These are phyloP conservation scores for Saccharomyces uvarum DNA, from an alignment of 1,139 yeast species.

Conservation along the genomic window DNA sequence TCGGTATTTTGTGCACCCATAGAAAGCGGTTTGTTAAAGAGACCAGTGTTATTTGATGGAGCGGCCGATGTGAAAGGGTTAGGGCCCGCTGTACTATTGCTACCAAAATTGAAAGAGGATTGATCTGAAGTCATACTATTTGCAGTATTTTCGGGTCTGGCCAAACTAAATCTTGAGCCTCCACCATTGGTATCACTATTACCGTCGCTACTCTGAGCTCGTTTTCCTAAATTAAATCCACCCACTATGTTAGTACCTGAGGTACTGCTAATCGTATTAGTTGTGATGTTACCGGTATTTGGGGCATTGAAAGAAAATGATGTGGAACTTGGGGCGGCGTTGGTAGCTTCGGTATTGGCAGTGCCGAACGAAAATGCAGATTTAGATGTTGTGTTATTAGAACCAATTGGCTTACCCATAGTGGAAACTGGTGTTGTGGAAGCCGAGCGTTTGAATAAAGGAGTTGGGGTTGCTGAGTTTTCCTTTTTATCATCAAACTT, in stretches of 20 bases:
- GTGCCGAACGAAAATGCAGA: constrained; percentile 12
- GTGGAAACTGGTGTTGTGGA: constrained; percentile 3
- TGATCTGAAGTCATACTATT: constrained; percentile 1
- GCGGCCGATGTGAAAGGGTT: background rate
- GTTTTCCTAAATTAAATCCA: constrained; percentile 5
- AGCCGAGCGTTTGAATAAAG: background rate
- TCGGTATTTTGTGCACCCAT: background rate
- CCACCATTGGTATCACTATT: background rate
- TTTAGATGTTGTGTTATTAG: constrained; percentile 1
- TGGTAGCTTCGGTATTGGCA: constrained; percentile 3
- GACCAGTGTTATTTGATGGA: background rate
- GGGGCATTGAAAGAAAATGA: constrained; percentile 3
- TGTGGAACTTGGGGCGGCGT: constrained; percentile 1
- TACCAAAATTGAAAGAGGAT: constrained; percentile 1
- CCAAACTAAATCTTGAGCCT: background rate
- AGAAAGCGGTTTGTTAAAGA: background rate
- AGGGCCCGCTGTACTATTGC: background rate
- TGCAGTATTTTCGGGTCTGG: background rate
- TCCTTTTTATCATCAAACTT: background rate
- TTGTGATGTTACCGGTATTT: background rate
- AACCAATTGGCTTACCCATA: constrained; percentile 3
- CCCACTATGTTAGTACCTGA: background rate
- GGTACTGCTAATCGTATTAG: background rate
- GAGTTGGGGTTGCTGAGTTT: background rate
- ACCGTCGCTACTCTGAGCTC: background rate